Base-by-base conservation (phyloP, 1,284 basidiomycete species). In the Coniferiporia sulphurascens region DNA sequence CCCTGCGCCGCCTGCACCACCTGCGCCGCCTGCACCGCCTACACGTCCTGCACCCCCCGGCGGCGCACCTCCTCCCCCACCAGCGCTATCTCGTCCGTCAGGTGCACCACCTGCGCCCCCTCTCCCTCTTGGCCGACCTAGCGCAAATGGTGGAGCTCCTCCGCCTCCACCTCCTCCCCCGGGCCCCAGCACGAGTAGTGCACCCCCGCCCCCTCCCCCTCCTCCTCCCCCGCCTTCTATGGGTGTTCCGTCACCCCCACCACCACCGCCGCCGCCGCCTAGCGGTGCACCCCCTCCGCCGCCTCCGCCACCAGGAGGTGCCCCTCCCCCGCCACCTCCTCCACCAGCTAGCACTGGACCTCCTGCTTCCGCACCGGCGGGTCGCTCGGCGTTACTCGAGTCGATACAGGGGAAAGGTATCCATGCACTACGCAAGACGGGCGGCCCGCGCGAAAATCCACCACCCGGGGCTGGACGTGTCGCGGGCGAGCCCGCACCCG, bases 321-420 rank as follows among this genome's bases (percentile, higher is more conserved):
- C 27, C 27, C 27, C 27, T 27, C 27, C 27, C 73, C 9, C 65
- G 69, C 1, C 78, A 65, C 74, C 81, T 1, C 65, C 71, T 13
- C 65, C 70, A 12, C 64, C 67, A 9, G 65, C 71, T 6, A 67
- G 71, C 34, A 62, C 55, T 71, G 76, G 12, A 4, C 38, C 38
- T 8, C 15, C 38, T 12, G 38, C 38, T 41, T 15, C 38, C 38
- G 15, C 15, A 15, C 38, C 38, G 7, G 12, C 3, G 15, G 83
- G 75, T 35, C 83, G 92, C 27, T 74, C 71, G 15, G 87, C 87
- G 22, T 74, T 89, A 3, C 72, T 89, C 45, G 83, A 83, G 0
- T 83, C 81, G 17, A 89, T 90, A 64, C 85, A 87, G 68, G 86
- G 86, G 48, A 82, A 80, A 56, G 81, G 86, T 13, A 70, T 97